Evolutionary conservation across 2,329 filamentous ascomycete species (phyloP), one percentile per base, ranked within the genome.

Genomic region (Hysterium pulicare): DNA sequence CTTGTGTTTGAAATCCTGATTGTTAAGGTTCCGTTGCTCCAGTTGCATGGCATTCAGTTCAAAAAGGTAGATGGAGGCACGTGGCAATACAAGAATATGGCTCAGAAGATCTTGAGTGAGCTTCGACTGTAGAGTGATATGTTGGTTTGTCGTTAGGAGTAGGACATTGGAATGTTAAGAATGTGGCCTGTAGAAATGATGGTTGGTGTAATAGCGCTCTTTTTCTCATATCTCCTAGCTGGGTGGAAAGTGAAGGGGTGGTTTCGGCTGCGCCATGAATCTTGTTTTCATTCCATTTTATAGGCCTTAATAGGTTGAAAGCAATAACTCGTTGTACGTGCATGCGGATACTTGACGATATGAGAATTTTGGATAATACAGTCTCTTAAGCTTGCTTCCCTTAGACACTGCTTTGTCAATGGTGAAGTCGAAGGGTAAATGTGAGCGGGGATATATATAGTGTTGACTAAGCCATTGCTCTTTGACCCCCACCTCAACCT

Each of bases 61-160:
- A 98, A 98, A 77, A 90, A 93, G 63, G 84, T 97, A 54, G 82
- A 87, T 44, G 91, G 93, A 26, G 91, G 94, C 46, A 97, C 93
- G 45, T 97, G 91, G 90, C 90, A 96, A 68, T 98, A 95, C 72
- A 95, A 96, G 74, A 91, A 88, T 61, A 94, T 97, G 90, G 93
- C 93, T 26, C 90, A 95, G 68, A 90, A 90, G 57, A 96, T 98
- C 58, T 74, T 98, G 54, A 82, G 86, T 61, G 90, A 93, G 65
- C 71, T 98, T 54, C 83, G 83, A 61, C 77, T 97, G 49, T 95
- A 71, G 73, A 15, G 11, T 15, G 16, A 17, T 16, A 39, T 39
- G 16, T 17, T 31, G 9, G n/a, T 39, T 22, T 5, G 7, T 28
- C 24, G 7, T 28, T 4, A 23, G 26, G 23, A 39, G 37, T 5